These are phyloP conservation scores for Fagus crenata DNA, from an alignment of 306 rosid species.

Conservation along the genomic window DNA sequence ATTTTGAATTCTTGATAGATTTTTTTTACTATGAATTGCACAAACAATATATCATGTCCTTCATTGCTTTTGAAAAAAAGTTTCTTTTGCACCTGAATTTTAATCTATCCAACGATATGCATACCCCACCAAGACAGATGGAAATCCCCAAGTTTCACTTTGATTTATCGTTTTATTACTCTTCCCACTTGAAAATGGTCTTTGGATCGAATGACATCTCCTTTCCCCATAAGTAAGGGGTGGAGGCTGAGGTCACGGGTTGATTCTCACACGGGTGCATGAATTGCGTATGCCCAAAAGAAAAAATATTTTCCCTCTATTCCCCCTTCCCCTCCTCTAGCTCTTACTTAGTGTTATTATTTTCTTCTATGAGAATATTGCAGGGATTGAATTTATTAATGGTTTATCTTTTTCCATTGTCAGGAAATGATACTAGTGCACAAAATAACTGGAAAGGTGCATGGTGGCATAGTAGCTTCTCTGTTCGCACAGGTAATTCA, in stretches of 20 bases:
- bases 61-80: background rate
- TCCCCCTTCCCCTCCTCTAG: background rate
- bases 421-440: conserved; percentile 83
- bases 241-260: background rate
- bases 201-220: background rate
- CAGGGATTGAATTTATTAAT: conserved; percentile 11
- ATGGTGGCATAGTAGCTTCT: conserved; percentile 96
- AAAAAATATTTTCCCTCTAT: conserved; percentile 8
- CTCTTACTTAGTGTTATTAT: background rate
- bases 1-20: background rate
- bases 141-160: background rate
- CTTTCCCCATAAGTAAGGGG: background rate
- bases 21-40: conserved; percentile 13
- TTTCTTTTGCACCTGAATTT: background rate
- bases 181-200: background rate
- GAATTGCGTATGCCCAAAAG: background rate
- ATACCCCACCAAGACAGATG: background rate
- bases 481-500: conserved; percentile 70
- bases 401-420: conserved; percentile 29
- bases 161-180: background rate
- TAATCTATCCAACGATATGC: background rate
- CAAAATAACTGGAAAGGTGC: conserved; percentile 96
- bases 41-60: conserved; percentile 8
- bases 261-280: background rate
- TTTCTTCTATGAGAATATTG: background rate